Evolutionary conservation across 176 grass and related monocot species (phyloP), one percentile per base, ranked within the genome.

Genomic region (Chrysopogon serrulatus): DNA sequence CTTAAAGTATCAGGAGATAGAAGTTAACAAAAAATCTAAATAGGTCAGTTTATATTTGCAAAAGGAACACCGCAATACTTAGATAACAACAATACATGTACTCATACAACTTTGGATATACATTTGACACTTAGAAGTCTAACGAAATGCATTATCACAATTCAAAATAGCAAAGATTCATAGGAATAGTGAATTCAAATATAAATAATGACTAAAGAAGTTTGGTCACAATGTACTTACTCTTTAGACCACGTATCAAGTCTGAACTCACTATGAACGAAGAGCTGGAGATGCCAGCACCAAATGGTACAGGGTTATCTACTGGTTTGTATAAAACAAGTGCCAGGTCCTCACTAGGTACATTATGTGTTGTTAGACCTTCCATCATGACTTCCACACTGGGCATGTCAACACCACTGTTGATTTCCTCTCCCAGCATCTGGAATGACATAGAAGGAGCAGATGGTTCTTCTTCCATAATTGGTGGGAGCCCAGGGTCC

Each of bases 251-350:
- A 73, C 79, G 89, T 56, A 98, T 76, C 87, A 95, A 76, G 72
- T 95, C 80, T 49, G 92, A 81, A 83, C 91, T 92, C 69, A 98
- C 65, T 85, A 83, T 78, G 64, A 98, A 82, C 73, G 96, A 95
- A 72, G 79, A 88, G 73, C 76, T 90, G 37, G 91, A 72, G 26
- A 75, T 79, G 85, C 57, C 64, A 56, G 80, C 54, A 28, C 68
- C 43, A 72, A 86, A 65, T 42, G 67, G 7, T 35, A 33, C 18
- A 65, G 60, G 34, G 28, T 76, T 33, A 49, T 98, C 73, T 59
- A 85, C 44, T 53, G 93, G 76, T 34, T 91, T 91, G 82, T 98
- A 98, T 41, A 95, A 65, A 75, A 98, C 91, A 65, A 98, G 83
- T n/a, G 96, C 51, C 87, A 72, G 88, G 69, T 92, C 82, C 63